Conservation (phyloP, 768 basidiomycete species). For the Lactarius tabidus region DNA sequence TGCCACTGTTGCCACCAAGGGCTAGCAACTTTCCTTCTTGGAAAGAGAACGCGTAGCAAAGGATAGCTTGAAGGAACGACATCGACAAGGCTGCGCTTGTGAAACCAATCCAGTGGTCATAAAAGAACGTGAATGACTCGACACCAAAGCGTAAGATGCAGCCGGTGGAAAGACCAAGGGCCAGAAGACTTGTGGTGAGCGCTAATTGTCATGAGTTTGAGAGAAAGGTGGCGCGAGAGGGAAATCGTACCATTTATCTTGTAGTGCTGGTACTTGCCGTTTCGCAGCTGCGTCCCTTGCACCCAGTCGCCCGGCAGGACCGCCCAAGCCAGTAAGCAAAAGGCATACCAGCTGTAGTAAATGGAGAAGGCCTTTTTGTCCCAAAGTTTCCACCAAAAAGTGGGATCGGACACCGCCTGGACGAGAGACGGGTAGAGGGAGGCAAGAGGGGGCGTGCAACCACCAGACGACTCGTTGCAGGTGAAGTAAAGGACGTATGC, state of each 20-base stretch:
- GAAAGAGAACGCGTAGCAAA: constrained; percentile 71
- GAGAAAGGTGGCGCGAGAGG: background rate
- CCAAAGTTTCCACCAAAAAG: constrained; percentile 77
- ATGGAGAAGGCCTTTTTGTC: constrained; percentile 71
- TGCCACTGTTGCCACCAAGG: constrained; percentile 88
- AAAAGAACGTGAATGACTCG: constrained; percentile 80
- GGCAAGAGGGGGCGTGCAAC: constrained; percentile 56
- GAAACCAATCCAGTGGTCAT: constrained; percentile 90
- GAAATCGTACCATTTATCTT: constrained; percentile 86
- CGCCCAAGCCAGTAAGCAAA: constrained; percentile 75
- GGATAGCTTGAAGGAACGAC: constrained; percentile 68
- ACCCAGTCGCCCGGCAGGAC: constrained; percentile 59
- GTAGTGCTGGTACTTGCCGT: constrained; percentile 75
- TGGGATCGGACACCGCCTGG: constrained; percentile 42
- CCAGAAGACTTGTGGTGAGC: constrained; percentile 80
- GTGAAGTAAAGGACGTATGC: constrained; percentile 74
- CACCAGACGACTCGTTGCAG: constrained; percentile 67
- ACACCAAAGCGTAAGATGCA: constrained; percentile 71
- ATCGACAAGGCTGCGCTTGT: constrained; percentile 77
- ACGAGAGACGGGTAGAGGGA: constrained; percentile 43
- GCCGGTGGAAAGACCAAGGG: constrained; percentile 69
- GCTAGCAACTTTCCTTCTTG: constrained; percentile 69
- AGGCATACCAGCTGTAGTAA: constrained; percentile 91
- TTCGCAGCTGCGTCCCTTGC: constrained; percentile 49
- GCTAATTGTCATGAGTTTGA: constrained; percentile 42